Conservation (phyloP, 148 eudicot species). For the Cornus kousa region DNA sequence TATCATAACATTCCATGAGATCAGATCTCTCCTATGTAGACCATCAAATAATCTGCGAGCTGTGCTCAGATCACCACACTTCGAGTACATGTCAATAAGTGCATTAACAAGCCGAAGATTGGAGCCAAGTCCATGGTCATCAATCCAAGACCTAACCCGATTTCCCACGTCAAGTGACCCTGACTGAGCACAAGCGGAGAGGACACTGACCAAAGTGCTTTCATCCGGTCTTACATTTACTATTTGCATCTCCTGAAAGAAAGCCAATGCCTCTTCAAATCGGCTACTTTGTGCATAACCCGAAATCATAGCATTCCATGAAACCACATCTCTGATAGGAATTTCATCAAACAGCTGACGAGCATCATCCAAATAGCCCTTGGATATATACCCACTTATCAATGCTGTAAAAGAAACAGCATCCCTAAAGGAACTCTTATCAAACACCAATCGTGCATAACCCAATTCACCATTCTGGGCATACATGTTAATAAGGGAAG, state of each 20-base stretch:
- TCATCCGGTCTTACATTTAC: constrained; percentile 33
- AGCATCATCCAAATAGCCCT: constrained; percentile 50
- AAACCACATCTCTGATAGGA: constrained; percentile 59
- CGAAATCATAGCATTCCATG: constrained; percentile 73
- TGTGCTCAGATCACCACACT: constrained; percentile 46
- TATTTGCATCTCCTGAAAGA: constrained; percentile 50
- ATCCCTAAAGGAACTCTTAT: constrained; percentile 39
- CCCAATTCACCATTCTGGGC: constrained; percentile 36
- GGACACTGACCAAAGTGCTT: constrained; percentile 42
- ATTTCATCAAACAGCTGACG: constrained; percentile 56
- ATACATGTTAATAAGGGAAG: constrained; percentile 59
- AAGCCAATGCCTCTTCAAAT: constrained; percentile 30
- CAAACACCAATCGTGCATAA: constrained; percentile 44
- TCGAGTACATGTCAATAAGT: constrained; percentile 58
- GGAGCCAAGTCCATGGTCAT: constrained; percentile 21
- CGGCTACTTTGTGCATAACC: constrained; percentile 46
- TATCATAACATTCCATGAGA: constrained; percentile 70
- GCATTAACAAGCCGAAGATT: constrained; percentile 42
- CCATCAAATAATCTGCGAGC: constrained; percentile 44
- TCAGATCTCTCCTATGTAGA: constrained; percentile 36
- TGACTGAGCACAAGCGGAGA: constrained; percentile 53
- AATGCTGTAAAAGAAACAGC: constrained; percentile 46
- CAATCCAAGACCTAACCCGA: constrained; percentile 40
- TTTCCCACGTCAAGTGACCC: constrained; percentile 44
- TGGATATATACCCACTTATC: constrained; percentile 35